Conservation (phyloP, 1,284 basidiomycete species). For the Microbotryomycetes sp. region DNA sequence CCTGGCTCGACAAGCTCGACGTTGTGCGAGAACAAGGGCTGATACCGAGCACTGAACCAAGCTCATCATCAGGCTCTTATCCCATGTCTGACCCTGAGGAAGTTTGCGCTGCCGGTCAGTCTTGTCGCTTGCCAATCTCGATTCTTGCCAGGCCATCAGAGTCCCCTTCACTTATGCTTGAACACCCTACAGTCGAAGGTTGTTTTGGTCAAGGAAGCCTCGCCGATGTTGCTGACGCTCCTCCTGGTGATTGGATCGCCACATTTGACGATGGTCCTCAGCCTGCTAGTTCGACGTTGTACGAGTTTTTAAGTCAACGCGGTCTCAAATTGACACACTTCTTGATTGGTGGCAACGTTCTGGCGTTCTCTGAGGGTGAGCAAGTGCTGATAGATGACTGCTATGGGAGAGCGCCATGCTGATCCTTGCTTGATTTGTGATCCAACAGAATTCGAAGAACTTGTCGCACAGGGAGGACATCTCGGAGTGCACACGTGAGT, state of each 20-base stretch:
- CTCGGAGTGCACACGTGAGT: slow-evolving; percentile 52
- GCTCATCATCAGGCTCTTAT: too few relatives aligned
- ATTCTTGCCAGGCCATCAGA: too few relatives aligned
- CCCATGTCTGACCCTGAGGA: background rate
- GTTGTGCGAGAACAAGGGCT: background rate
- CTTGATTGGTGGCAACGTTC: slow-evolving; percentile 69
- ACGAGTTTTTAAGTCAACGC: slow-evolving; percentile 56
- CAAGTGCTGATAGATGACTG: slow-evolving; percentile 53
- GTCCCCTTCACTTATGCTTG: background rate
- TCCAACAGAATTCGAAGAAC: slow-evolving; percentile 19
- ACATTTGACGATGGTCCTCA: slow-evolving; percentile 70
- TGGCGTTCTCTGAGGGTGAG: slow-evolving; percentile 49
- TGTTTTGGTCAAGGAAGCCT: background rate
- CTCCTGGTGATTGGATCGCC: slow-evolving; percentile 52
- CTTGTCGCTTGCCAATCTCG: background rate
- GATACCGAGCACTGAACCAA: too few relatives aligned
- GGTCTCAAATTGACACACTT: slow-evolving; percentile 67
- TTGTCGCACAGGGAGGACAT: slow-evolving; percentile 21
- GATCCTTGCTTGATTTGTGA: slow-evolving; percentile 57
- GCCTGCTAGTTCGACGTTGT: slow-evolving; percentile 48
- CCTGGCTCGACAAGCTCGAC: background rate
- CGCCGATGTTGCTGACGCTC: slow-evolving; percentile 62
- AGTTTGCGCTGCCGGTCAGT: background rate
- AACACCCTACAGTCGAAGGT: slow-evolving; percentile 54
- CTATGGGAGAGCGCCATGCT: slow-evolving; percentile 53